phyloP scores from a whole-genome alignment of 1,139 yeast genomes.

The Taphrina communis region DNA sequence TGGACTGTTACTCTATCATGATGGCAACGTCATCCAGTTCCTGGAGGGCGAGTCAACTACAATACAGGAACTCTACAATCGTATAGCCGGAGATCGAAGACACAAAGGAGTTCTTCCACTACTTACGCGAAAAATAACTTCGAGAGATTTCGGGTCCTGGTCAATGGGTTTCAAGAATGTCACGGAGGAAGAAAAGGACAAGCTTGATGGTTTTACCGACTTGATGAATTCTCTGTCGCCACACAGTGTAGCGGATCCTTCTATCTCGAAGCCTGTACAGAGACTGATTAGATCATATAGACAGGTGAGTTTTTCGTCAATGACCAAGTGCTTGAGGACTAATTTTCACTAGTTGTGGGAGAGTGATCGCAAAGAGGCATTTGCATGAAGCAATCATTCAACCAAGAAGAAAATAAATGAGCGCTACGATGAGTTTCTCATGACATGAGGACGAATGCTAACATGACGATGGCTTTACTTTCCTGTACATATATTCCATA shows the following conservation, averaged over 20 bases:
- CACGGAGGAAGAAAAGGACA: conserved; percentile 15
- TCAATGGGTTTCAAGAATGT: conserved; percentile 37
- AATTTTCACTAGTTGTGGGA: conserved; percentile 10
- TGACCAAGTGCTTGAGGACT: neutral
- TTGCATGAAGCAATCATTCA: neutral
- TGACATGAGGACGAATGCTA: no score
- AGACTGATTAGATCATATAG: conserved; percentile 33
- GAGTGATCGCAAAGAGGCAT: neutral
- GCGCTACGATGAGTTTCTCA: no score
- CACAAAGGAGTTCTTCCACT: conserved; percentile 38
- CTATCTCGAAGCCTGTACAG: conserved; percentile 35
- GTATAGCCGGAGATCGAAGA: conserved; percentile 28
- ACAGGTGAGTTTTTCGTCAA: conserved; percentile 11
- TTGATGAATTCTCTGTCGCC: conserved; percentile 27
- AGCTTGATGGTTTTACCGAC: conserved; percentile 33
- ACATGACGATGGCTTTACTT: no score
- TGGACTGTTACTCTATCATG: conserved; percentile 36
- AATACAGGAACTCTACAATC: conserved; percentile 23
- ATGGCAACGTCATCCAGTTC: conserved; percentile 39
- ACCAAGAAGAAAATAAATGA: neutral
- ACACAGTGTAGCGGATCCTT: conserved; percentile 37
- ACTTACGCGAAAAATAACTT: conserved; percentile 19
- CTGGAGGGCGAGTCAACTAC: conserved; percentile 29
- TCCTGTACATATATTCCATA: no score
- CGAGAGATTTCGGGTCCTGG: conserved; percentile 35